Conservation (phyloP, 2,329 filamentous ascomycete genomes). For the Alternaria metachromatica region DNA sequence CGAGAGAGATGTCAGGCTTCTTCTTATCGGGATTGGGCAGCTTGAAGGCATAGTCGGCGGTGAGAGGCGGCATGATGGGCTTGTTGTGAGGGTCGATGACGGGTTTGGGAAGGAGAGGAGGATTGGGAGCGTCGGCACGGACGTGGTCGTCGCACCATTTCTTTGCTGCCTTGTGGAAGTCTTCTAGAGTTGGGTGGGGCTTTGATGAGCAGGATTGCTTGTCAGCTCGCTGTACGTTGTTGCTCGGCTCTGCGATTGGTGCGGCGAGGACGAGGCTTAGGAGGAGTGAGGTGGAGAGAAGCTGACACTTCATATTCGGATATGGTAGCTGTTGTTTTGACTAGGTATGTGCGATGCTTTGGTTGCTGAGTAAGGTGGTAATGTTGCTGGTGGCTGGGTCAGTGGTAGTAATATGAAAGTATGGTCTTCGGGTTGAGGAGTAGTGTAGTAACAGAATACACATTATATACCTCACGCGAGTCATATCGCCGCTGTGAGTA, state of each 20-base stretch:
- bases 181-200: background rate
- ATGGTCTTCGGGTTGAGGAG: background rate
- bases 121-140: background rate
- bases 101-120: background rate
- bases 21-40: background rate
- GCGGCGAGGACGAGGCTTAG: background rate
- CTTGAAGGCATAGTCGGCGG: background rate
- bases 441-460: background rate
- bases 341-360: background rate
- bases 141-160: background rate
- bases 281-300: background rate
- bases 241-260: background rate
- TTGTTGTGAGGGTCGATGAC: background rate
- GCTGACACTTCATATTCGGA: background rate
- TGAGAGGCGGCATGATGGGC: background rate
- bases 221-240: background rate
- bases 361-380: background rate
- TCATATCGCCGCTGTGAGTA: background rate
- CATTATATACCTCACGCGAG: background rate
- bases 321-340: background rate
- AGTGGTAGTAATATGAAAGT: background rate
- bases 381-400: background rate
- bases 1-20: background rate
- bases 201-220: background rate
- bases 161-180: background rate